Percentiles rank a stretch among this genome's conserved stretches.
These are phyloP conservation scores for Diutina ranongensis DNA, from an alignment of 1,139 yeast genomes.

Conservation along the genomic window DNA sequence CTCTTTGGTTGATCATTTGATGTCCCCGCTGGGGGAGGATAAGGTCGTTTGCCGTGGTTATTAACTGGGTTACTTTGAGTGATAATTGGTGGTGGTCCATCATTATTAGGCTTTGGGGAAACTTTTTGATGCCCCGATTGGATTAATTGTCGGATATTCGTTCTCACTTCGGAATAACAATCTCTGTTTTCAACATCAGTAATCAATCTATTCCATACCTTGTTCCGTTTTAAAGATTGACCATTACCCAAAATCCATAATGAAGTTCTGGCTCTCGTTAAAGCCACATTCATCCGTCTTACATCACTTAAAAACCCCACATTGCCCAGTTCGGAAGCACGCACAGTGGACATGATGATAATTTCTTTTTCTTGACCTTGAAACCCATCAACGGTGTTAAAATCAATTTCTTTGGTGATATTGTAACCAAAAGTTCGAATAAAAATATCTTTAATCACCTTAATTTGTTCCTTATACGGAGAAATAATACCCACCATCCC, in stretches of 20 bases:
- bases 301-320: conserved; percentile 86
- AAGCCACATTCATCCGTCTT: conserved; percentile 91
- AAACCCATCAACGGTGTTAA: conserved; percentile 94
- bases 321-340: conserved; percentile 58
- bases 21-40: neutral
- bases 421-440: conserved; percentile 45
- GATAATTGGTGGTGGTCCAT: neutral
- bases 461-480: conserved; percentile 85
- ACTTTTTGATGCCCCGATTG: too few species aligned
- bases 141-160: neutral
- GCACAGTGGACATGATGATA: conserved; percentile 86
- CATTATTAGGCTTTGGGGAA: too few species aligned
- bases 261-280: conserved; percentile 87
- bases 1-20: neutral
- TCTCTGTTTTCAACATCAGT: conserved; percentile 47
- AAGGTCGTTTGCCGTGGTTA: neutral
- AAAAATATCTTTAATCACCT: conserved; percentile 46
- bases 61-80: neutral
- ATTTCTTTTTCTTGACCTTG: conserved; percentile 98
- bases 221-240: conserved; percentile 46
- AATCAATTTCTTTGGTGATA: conserved; percentile 61
- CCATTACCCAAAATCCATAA: conserved; percentile 87
- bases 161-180: conserved; percentile 8
- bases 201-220: conserved; percentile 59
- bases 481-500: conserved; percentile 86